A percentile compares a stretch with the other conserved stretches of the same genome.
Conservation (phyloP, 495 filamentous ascomycete genomes). For the Annulohypoxylon bovei region DNA sequence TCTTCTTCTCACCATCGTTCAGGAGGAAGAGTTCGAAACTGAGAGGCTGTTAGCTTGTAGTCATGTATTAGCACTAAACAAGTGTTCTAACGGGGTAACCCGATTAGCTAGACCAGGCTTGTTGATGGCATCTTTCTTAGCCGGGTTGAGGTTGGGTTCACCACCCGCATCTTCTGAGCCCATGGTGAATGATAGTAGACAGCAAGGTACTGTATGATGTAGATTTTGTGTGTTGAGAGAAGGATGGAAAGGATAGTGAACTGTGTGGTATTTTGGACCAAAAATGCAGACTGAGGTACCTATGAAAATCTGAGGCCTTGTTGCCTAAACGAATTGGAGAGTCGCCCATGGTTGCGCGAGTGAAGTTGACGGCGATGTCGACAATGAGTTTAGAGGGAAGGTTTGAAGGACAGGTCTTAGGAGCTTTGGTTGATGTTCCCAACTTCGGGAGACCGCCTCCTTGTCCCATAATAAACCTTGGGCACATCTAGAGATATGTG, state of each 20-base stretch:
- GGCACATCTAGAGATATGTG: not conserved
- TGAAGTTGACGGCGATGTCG: not conserved
- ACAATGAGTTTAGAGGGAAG: not conserved
- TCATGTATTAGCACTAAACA: not conserved
- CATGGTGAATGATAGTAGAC: not conserved
- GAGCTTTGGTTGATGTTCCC: not conserved
- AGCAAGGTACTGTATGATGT: not conserved
- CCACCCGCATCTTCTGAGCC: not conserved
- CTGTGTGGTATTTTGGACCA: not conserved
- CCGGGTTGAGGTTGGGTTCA: not conserved
- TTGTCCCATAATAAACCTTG: not conserved
- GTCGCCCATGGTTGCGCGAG: not conserved
- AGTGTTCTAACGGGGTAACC: constrained; percentile 5
- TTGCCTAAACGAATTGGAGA: not conserved
- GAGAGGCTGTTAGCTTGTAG: constrained; percentile 38
- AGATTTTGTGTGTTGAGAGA: not conserved
- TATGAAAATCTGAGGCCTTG: not conserved
- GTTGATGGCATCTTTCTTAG: not conserved
- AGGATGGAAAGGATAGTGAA: not conserved
- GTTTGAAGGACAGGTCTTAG: not conserved
- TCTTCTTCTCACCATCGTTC: constrained; percentile 83
- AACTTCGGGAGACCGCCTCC: not conserved
- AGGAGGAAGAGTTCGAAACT: constrained; percentile 95
- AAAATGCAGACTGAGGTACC: not conserved
- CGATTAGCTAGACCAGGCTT: too few species aligned